Conservation (phyloP, 306 rosid genomes). For the Castanea sativa region DNA sequence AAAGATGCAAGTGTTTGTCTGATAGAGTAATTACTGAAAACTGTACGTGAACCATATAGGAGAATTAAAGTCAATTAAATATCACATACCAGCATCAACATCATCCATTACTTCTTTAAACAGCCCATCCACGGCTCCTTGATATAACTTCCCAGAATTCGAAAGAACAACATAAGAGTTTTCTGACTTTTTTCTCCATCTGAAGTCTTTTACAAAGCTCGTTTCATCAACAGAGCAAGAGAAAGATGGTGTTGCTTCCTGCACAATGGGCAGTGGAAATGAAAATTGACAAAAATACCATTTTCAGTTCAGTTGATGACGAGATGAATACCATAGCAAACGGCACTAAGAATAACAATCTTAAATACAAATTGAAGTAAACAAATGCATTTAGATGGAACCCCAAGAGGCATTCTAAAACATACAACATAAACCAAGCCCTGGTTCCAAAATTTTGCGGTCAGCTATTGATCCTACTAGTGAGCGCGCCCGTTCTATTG, state of each 20-base stretch:
- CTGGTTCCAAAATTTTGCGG: too few relatives aligned
- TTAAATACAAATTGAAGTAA: neutral
- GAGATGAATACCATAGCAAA: conserved; percentile 11
- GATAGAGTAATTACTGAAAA: conserved; percentile 5
- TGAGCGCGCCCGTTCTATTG: too few relatives aligned
- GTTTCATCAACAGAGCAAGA: conserved; percentile 51
- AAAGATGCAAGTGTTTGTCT: neutral
- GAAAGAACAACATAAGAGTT: conserved; percentile 64
- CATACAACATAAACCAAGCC: too few relatives aligned
- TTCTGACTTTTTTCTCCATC: conserved; percentile 58
- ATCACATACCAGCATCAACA: conserved; percentile 79
- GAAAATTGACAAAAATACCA: neutral
- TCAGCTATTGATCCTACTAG: too few relatives aligned
- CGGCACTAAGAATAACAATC: neutral
- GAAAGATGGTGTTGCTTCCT: conserved; percentile 53
- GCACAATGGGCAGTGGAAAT: conserved; percentile 28
- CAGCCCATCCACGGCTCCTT: conserved; percentile 47
- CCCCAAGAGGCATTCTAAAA: neutral
- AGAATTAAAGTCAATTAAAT: neutral
- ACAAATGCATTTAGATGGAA: neutral
- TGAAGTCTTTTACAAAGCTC: conserved; percentile 60
- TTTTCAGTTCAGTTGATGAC: neutral
- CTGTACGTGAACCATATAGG: neutral
- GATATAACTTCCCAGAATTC: conserved; percentile 48
- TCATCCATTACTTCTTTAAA: conserved; percentile 48